Percentiles rank a stretch among this genome's conserved stretches.
phyloP scores from a whole-genome alignment of 2,329 filamentous ascomycete species.

The Neonectria faginata region DNA sequence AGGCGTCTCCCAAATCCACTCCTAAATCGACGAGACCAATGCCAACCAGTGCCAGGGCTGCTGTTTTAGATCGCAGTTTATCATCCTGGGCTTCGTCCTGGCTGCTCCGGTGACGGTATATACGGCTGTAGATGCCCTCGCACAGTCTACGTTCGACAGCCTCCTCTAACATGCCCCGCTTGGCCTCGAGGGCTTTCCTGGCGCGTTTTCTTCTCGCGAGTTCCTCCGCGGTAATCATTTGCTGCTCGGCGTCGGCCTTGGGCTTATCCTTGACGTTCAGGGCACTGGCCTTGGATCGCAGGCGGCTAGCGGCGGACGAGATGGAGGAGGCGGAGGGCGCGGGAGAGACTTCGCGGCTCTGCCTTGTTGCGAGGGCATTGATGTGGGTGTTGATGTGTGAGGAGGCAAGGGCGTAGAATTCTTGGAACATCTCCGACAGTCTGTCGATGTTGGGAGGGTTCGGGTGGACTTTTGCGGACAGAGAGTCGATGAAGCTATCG shows the following conservation, averaged over 20 bases:
- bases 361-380: constrained; percentile 78
- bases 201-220: constrained; percentile 83
- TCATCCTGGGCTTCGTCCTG: constrained; percentile 96
- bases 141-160: constrained; percentile 89
- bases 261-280: constrained; percentile 65
- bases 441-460: constrained; percentile 85
- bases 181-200: constrained; percentile 81
- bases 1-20: constrained; percentile 73
- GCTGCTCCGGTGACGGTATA: constrained; percentile 91
- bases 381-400: constrained; percentile 90
- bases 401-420: constrained; percentile 87
- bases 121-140: constrained; percentile 85
- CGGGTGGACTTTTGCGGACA: constrained; percentile 87
- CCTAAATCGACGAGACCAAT: constrained; percentile 89
- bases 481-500: constrained; percentile 92
- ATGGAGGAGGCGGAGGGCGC: constrained; percentile 66
- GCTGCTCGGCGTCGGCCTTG: constrained; percentile 68
- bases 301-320: constrained; percentile 65
- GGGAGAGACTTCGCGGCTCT: constrained; percentile 75
- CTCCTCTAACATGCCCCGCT: constrained; percentile 83
- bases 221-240: constrained; percentile 92
- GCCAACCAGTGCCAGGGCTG: constrained; percentile 88
- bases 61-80: constrained; percentile 93
- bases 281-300: constrained; percentile 67
- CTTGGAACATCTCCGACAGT: constrained; percentile 89